These are phyloP conservation scores for Lachancea nothofagi DNA, from an alignment of 805 yeast species.

Conservation along the genomic window DNA sequence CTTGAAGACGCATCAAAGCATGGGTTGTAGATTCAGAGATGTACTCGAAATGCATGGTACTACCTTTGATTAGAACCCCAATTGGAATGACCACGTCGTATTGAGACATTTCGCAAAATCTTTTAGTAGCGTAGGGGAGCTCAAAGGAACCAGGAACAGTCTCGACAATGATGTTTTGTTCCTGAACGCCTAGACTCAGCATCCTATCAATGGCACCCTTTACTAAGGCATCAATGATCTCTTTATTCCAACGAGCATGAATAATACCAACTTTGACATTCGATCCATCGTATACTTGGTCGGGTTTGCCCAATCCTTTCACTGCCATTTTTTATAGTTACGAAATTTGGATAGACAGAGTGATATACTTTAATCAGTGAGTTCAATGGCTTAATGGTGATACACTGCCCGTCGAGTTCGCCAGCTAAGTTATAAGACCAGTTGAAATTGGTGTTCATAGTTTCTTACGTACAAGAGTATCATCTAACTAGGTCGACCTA, in stretches of 20 bases:
- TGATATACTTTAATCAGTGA: too few relatives aligned
- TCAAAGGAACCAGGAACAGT: constrained; percentile 95
- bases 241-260: constrained; percentile 92
- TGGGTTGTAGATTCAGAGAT: constrained; percentile 86
- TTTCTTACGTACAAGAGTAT: background rate
- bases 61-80: constrained; percentile 92
- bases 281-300: constrained; percentile 64
- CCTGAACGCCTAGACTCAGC: constrained; percentile 59
- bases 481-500: background rate
- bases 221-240: constrained; percentile 72
- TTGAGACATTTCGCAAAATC: constrained; percentile 43
- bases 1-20: constrained; percentile 78
- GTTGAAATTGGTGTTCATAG: too few relatives aligned
- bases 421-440: too few relatives aligned
- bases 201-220: constrained; percentile 66
- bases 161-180: constrained; percentile 72
- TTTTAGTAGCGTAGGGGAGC: constrained; percentile 75
- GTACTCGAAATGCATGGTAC: constrained; percentile 97
- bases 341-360: too few relatives aligned
- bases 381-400: too few relatives aligned
- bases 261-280: constrained; percentile 73
- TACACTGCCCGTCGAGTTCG: too few relatives aligned
- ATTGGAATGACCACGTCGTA: constrained; percentile 88
- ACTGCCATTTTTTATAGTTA: constrained; percentile 74
- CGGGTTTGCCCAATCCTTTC: constrained; percentile 72